Conservation (phyloP, 2,329 filamentous ascomycete genomes). For the Trichophyton schoenleinii region DNA sequence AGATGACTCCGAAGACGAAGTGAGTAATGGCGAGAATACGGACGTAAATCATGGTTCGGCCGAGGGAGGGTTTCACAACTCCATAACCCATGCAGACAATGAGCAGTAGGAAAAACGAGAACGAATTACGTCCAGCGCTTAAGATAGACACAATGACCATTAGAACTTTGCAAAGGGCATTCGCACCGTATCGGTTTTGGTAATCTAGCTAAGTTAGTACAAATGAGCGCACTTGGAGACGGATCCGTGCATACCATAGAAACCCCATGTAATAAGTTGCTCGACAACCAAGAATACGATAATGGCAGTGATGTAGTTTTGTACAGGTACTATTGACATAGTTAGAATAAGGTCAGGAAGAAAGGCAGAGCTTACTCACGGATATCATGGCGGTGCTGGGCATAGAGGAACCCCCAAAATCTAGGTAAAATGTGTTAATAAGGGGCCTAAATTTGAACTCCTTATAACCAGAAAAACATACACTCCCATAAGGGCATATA, state of each 20-base stretch:
- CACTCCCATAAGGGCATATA: constrained; percentile 74
- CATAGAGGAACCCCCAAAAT: constrained; percentile 92
- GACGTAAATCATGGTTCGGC: constrained; percentile 87
- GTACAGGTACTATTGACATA: constrained; percentile 58
- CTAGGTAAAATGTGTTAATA: constrained; percentile 24
- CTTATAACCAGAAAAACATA: constrained; percentile 30
- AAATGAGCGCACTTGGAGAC: background rate
- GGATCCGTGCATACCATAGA: constrained; percentile 56
- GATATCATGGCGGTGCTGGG: constrained; percentile 86
- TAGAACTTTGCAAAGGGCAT: constrained; percentile 67
- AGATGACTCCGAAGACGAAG: constrained; percentile 89
- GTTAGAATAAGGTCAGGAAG: constrained; percentile 21
- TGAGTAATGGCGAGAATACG: constrained; percentile 82
- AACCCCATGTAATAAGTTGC: constrained; percentile 97
- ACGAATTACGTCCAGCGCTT: constrained; percentile 89
- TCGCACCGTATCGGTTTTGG: constrained; percentile 79
- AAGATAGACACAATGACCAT: constrained; percentile 86
- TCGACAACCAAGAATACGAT: constrained; percentile 87
- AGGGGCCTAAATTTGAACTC: background rate
- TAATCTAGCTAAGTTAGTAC: constrained; percentile 53
- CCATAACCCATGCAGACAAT: constrained; percentile 99
- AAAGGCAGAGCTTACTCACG: constrained; percentile 36
- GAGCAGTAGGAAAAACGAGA: constrained; percentile 93
- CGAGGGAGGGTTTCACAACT: constrained; percentile 86
- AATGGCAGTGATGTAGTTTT: constrained; percentile 98